Conservation (phyloP, 2,329 filamentous ascomycete genomes). For the Helotiales sp. region DNA sequence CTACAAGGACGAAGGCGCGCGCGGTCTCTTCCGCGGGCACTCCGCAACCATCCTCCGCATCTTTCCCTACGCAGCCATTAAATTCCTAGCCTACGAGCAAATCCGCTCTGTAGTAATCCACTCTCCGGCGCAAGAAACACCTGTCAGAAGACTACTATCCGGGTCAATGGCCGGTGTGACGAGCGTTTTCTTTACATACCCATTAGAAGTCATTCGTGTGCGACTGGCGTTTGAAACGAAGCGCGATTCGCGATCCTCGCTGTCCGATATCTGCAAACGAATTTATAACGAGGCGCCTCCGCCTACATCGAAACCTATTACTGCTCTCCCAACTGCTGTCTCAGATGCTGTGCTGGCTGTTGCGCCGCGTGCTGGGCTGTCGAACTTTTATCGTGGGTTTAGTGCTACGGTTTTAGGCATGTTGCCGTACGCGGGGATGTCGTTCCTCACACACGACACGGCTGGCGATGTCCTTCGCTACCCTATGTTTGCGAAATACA, state of each 20-base stretch:
- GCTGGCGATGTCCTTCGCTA: constrained; percentile 82
- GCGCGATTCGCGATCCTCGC: constrained; percentile 68
- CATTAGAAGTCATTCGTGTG: constrained; percentile 89
- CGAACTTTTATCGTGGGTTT: constrained; percentile 97
- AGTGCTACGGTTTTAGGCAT: constrained; percentile 89
- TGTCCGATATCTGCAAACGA: constrained; percentile 77
- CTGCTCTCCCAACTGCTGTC: constrained; percentile 47
- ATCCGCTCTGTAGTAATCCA: constrained; percentile 81
- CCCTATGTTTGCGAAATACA: constrained; percentile 70
- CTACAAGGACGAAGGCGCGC: constrained; percentile 71
- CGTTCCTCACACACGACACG: constrained; percentile 93
- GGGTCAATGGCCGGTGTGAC: constrained; percentile 82
- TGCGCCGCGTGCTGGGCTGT: constrained; percentile 69
- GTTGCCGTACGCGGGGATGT: constrained; percentile 94
- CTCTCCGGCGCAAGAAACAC: constrained; percentile 75
- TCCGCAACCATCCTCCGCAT: constrained; percentile 92
- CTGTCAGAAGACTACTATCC: constrained; percentile 73
- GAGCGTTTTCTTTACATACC: constrained; percentile 95
- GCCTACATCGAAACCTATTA: constrained; percentile 42
- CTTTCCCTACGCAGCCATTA: constrained; percentile 97
- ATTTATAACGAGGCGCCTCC: constrained; percentile 80
- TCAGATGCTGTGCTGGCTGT: constrained; percentile 55
- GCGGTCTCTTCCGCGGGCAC: constrained; percentile 89
- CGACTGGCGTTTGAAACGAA: constrained; percentile 95
- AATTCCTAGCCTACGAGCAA: constrained; percentile 97